These are phyloP conservation scores for Plantago rigida DNA, from an alignment of 305 asterid species.

Conservation along the genomic window DNA sequence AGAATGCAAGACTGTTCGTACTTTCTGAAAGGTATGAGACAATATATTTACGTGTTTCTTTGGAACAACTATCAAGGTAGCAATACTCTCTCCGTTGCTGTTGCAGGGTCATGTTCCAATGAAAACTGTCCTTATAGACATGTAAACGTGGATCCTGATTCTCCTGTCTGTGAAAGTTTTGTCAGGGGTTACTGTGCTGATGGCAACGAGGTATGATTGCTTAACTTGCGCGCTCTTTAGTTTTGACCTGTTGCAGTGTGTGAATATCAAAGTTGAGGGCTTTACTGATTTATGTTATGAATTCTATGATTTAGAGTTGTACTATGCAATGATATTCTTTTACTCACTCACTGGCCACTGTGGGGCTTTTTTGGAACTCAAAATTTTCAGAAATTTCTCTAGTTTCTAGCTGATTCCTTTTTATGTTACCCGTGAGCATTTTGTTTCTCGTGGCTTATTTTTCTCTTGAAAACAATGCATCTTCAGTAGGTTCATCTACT, in stretches of 20 bases:
- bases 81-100: slow-evolving; percentile 30
- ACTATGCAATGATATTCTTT: neutral
- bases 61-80: slow-evolving; percentile 7
- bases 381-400: neutral
- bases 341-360: no score
- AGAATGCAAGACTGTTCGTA: slow-evolving; percentile 98
- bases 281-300: slow-evolving; percentile 1
- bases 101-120: slow-evolving; percentile 80
- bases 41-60: slow-evolving; percentile 17
- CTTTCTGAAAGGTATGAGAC: slow-evolving; percentile 66
- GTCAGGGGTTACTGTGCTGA: slow-evolving; percentile 89
- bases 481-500: neutral
- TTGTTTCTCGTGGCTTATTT: neutral
- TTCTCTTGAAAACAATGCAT: neutral
- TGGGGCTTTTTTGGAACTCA: neutral
- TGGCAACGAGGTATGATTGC: slow-evolving; percentile 82
- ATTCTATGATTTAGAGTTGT: neutral
- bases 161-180: slow-evolving; percentile 71
- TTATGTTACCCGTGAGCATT: neutral
- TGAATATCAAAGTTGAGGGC: slow-evolving; percentile 7
- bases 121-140: slow-evolving; percentile 92
- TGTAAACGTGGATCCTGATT: slow-evolving; percentile 60
- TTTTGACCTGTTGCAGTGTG: slow-evolving; percentile 12
- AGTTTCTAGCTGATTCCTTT: neutral
- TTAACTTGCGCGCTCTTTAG: slow-evolving; percentile 20